Conservation (phyloP, 2,329 filamentous ascomycete species). For the Verticillium zaregamsianum region DNA sequence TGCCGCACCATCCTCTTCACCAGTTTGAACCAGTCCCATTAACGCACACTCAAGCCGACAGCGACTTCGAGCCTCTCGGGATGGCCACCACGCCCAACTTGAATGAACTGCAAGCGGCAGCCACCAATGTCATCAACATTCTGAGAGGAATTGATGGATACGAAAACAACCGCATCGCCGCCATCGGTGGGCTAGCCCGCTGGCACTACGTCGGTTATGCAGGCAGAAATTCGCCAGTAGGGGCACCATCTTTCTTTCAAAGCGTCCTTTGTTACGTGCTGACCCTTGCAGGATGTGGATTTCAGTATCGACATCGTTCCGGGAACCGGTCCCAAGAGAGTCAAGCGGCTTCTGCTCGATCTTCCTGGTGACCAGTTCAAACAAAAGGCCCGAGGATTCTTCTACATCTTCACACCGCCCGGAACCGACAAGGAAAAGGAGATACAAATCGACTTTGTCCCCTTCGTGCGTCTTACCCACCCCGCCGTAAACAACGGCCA, state of each 20-base stretch:
- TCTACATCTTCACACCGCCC: neutral
- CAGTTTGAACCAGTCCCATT: too few species aligned
- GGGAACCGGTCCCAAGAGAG: neutral
- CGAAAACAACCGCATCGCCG: too few species aligned
- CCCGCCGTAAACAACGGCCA: neutral
- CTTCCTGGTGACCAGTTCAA: neutral
- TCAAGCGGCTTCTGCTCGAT: neutral
- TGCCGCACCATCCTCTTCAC: too few species aligned
- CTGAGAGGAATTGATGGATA: too few species aligned
- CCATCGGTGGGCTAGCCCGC: too few species aligned
- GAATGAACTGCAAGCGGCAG: too few species aligned
- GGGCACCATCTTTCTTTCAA: neutral
- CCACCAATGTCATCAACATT: too few species aligned
- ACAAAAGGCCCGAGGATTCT: neutral
- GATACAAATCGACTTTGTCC: neutral
- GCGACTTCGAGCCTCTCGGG: too few species aligned
- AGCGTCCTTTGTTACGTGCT: neutral
- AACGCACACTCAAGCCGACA: too few species aligned
- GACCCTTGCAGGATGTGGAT: neutral
- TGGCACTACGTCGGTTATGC: too few species aligned
- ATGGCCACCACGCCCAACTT: fast-evolving
- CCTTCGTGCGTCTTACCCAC: neutral
- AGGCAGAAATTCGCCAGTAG: too few species aligned
- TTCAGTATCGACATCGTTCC: neutral
- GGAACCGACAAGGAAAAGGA: too few species aligned